Percentiles rank a stretch among this genome's conserved stretches.
These are phyloP conservation scores for Malassezia japonica DNA, from an alignment of 1,284 basidiomycete genomes.

Conservation along the genomic window DNA sequence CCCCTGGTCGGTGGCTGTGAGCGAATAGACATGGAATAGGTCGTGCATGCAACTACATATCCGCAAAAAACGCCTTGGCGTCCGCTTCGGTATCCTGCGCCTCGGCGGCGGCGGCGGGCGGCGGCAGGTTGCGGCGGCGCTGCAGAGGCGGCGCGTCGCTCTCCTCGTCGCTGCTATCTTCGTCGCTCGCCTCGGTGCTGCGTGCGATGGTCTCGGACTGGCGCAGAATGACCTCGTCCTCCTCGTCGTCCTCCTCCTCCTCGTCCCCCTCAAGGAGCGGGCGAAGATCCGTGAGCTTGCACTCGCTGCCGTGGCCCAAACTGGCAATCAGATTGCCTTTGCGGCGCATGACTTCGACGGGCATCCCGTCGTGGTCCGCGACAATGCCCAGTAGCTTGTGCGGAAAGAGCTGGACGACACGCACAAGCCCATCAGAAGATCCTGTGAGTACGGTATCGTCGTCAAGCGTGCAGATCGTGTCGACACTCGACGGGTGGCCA, in stretches of 20 bases:
- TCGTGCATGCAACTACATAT: background rate
- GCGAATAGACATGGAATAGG: background rate
- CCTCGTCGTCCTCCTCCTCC: conserved; percentile 19
- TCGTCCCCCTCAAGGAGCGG: conserved; percentile 53
- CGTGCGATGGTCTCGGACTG: background rate
- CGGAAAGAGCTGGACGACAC: conserved; percentile 79
- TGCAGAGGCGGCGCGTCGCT: background rate
- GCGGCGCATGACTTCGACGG: conserved; percentile 70
- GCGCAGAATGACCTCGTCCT: conserved; percentile 5
- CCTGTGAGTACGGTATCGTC: conserved; percentile 67
- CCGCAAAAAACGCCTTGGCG: conserved; percentile 13
- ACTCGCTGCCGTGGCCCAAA: conserved; percentile 76
- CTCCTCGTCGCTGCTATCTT: background rate
- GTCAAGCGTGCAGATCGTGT: conserved; percentile 60
- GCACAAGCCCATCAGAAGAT: conserved; percentile 80
- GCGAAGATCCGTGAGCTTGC: conserved; percentile 72
- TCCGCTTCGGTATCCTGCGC: background rate
- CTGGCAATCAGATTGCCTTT: conserved; percentile 75
- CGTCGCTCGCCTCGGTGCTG: conserved; percentile 7
- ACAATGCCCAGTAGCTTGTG: conserved; percentile 82
- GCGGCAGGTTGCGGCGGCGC: background rate
- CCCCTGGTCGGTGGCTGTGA: conserved; percentile 59
- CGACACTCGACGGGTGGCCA: conserved; percentile 62
- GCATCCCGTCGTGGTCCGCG: conserved; percentile 72
- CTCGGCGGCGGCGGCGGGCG: background rate